Evolutionary conservation across 2,329 filamentous ascomycete species (phyloP).

Genomic region (Neofusicoccum parvum): DNA sequence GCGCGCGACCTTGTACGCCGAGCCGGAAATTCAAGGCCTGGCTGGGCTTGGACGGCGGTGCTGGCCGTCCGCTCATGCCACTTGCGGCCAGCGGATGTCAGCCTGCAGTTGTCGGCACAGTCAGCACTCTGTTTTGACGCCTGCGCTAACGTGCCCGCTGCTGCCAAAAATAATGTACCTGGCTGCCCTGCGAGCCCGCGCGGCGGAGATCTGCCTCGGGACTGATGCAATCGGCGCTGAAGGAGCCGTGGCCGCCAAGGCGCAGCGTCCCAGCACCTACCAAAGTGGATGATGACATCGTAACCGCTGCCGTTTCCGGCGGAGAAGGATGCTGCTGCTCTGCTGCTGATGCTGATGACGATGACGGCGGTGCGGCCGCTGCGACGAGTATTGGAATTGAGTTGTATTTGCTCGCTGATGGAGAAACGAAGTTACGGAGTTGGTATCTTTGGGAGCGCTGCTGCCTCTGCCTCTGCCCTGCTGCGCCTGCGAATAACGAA

Average conservation of each 20-base stretch:
- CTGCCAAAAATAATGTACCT: slow-evolving; percentile 19
- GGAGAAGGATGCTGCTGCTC: background rate
- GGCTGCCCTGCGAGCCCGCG: background rate
- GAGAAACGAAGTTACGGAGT: slow-evolving; percentile 10
- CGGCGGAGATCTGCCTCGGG: background rate
- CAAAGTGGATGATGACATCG: slow-evolving; percentile 12
- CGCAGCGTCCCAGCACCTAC: background rate
- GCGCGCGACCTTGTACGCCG: background rate
- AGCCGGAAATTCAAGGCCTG: no score
- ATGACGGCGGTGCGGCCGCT: no score
- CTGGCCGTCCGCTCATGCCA: background rate
- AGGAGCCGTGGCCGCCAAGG: background rate
- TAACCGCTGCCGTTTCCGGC: background rate
- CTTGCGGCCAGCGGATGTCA: slow-evolving; percentile 3
- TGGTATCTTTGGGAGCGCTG: slow-evolving; percentile 14
- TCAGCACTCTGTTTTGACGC: slow-evolving; percentile 22
- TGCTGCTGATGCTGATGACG: background rate
- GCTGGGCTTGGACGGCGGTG: background rate
- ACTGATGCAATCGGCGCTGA: background rate
- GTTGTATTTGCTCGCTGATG: background rate
- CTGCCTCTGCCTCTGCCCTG: background rate
- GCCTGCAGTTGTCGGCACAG: slow-evolving; percentile 14
- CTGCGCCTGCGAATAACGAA: slow-evolving; percentile 5
- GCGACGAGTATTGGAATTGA: background rate
- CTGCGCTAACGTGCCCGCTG: slow-evolving; percentile 8